Percentiles rank a stretch among this genome's conserved stretches.
Evolutionary conservation across 495 filamentous ascomycete genomes (phyloP).

Genomic region (Xylaria bambusicola): DNA sequence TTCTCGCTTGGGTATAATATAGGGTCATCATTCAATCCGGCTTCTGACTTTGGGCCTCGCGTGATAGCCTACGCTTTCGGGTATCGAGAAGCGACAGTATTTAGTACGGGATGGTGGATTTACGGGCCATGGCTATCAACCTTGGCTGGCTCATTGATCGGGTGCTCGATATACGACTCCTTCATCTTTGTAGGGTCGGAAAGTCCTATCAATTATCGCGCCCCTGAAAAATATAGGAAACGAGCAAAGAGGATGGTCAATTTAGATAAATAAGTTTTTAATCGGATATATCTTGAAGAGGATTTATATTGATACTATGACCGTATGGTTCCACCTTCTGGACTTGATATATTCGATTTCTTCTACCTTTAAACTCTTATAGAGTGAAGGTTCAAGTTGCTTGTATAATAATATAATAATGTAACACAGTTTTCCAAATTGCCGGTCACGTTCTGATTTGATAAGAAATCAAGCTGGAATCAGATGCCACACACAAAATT

Average conservation of each 20-base stretch:
- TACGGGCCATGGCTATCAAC: constrained; percentile 52
- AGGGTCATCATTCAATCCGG: constrained; percentile 52
- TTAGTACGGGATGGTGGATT: constrained; percentile 46
- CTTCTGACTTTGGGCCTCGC: constrained; percentile 55
- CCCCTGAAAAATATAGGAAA: constrained; percentile 1
- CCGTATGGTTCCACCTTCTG: no score
- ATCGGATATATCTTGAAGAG: no score
- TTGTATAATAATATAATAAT: no score
- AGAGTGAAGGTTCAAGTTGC: no score
- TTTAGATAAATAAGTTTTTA: background rate
- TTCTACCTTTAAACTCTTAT: no score
- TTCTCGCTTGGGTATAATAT: constrained; percentile 52
- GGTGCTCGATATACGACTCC: constrained; percentile 53
- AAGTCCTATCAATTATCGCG: constrained; percentile 51
- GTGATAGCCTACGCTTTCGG: constrained; percentile 42
- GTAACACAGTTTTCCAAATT: no score
- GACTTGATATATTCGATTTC: no score
- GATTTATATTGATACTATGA: no score
- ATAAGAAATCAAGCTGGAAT: no score
- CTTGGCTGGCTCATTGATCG: constrained; percentile 43
- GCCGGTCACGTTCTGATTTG: no score
- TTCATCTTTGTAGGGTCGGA: constrained; percentile 56
- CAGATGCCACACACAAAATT: no score
- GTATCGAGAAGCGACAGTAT: constrained; percentile 43
- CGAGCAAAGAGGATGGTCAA: background rate